Conservation (phyloP, 306 rosid species). For the Parietaria judaica region DNA sequence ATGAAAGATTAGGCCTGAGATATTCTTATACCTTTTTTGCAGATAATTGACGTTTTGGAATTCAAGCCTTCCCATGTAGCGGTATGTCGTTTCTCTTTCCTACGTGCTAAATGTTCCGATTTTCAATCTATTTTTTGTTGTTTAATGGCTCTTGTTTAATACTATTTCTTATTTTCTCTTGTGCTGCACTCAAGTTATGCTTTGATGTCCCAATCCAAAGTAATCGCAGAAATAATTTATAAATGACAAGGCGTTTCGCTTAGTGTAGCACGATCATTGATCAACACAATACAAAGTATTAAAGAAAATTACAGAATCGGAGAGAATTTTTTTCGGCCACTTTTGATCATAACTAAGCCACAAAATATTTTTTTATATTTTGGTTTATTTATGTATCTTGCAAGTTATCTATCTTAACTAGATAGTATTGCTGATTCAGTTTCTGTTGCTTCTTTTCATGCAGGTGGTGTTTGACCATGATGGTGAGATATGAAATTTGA, state of each 20-base stretch:
- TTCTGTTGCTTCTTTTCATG: constrained; percentile 27
- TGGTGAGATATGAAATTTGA: constrained; percentile 48
- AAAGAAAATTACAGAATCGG: no score
- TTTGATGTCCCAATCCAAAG: background rate
- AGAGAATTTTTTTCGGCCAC: background rate
- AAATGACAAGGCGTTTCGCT: no score
- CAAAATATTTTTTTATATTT: background rate
- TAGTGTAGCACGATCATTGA: no score
- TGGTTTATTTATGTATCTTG: background rate
- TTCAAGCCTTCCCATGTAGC: constrained; percentile 88
- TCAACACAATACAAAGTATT: no score
- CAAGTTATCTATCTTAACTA: background rate
- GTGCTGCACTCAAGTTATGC: background rate
- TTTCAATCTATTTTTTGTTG: constrained; percentile 1
- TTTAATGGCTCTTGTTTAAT: background rate
- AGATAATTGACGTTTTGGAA: constrained; percentile 91
- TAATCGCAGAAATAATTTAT: no score
- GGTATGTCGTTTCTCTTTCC: constrained; percentile 38
- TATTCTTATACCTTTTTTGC: constrained; percentile 24
- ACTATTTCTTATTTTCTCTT: background rate
- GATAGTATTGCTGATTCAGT: constrained; percentile 15
- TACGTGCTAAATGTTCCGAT: background rate
- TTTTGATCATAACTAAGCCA: background rate
- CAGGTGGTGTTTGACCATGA: constrained; percentile 99
- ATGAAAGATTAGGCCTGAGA: constrained; percentile 1